Conservation (phyloP, 805 yeast genomes). For the Pichia paraexigua region DNA sequence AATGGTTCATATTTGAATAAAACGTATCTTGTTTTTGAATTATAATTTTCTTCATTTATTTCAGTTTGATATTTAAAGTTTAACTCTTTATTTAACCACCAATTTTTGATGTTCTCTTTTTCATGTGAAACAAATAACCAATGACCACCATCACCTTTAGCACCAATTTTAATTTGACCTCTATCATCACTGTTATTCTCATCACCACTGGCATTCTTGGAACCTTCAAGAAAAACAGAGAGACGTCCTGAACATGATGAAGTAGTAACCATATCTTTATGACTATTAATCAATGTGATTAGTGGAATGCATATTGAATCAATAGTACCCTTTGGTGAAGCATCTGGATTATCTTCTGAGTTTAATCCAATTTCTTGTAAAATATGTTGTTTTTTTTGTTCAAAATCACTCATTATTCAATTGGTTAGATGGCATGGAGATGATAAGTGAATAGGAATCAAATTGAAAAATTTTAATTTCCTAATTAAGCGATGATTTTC, state of each 20-base stretch:
- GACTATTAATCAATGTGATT: constrained; percentile 56
- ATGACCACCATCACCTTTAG: constrained; percentile 77
- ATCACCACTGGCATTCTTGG: constrained; percentile 28
- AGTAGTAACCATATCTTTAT: constrained; percentile 69
- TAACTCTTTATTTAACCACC: constrained; percentile 34
- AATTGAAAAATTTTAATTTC: constrained; percentile 1
- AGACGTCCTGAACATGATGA: constrained; percentile 86
- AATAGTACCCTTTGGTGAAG: constrained; percentile 86
- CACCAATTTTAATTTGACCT: constrained; percentile 45
- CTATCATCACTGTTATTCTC: constrained; percentile 3
- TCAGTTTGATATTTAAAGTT: constrained; percentile 13
- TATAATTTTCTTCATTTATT: background rate
- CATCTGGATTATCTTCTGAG: constrained; percentile 40
- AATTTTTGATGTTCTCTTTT: constrained; percentile 35
- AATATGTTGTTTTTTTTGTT: constrained; percentile 54
- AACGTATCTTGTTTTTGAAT: constrained; percentile 41
- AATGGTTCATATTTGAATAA: constrained; percentile 80
- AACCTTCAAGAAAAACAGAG: constrained; percentile 74
- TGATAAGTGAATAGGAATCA: too few species aligned
- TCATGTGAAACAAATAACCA: constrained; percentile 82
- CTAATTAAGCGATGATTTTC: background rate
- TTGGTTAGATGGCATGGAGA: background rate
- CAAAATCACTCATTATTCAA: constrained; percentile 41
- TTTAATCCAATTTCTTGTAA: constrained; percentile 43
- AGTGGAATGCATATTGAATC: constrained; percentile 69